A percentile compares a stretch with the other conserved stretches of the same genome.
Conservation (phyloP, 2,329 filamentous ascomycete species). For the Phoma sp. region DNA sequence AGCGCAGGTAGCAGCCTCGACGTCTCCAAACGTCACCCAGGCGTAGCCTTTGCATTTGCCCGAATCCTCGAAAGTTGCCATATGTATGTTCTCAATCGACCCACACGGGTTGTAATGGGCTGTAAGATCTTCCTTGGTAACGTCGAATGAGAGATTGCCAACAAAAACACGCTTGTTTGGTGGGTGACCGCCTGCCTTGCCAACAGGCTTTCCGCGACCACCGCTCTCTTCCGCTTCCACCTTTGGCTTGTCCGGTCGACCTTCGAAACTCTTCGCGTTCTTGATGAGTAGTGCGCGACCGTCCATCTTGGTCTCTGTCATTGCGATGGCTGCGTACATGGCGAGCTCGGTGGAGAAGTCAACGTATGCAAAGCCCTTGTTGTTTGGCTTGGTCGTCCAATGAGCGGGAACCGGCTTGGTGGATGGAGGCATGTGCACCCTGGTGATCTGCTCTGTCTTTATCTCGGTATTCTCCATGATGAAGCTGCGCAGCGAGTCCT, state of each 20-base stretch:
- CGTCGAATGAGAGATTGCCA: conserved; percentile 61
- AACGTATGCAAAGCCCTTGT: conserved; percentile 96
- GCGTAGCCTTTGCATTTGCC: conserved; percentile 98
- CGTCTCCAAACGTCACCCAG: conserved; percentile 88
- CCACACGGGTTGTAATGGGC: conserved; percentile 88
- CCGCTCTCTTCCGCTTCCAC: conserved; percentile 37
- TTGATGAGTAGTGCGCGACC: conserved; percentile 91
- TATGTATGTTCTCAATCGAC: conserved; percentile 78
- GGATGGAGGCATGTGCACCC: conserved; percentile 77
- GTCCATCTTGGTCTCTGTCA: conserved; percentile 82
- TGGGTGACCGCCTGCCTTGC: conserved; percentile 56
- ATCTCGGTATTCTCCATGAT: conserved; percentile 71
- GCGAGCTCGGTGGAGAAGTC: conserved; percentile 77
- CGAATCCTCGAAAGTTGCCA: conserved; percentile 94
- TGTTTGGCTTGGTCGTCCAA: conserved; percentile 64
- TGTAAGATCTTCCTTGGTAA: conserved; percentile 76
- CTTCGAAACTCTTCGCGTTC: conserved; percentile 86
- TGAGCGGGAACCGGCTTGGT: conserved; percentile 40
- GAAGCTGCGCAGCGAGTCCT: conserved; percentile 77
- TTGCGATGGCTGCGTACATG: conserved; percentile 76
- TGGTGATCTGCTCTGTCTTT: conserved; percentile 73
- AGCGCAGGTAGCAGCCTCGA: conserved; percentile 75
- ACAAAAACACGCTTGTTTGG: conserved; percentile 86
- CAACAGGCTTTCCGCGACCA: conserved; percentile 39
- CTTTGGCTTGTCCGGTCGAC: conserved; percentile 74